Evolutionary conservation across 1,284 basidiomycete species (phyloP).

Genomic region (Phlebopus sp.): DNA sequence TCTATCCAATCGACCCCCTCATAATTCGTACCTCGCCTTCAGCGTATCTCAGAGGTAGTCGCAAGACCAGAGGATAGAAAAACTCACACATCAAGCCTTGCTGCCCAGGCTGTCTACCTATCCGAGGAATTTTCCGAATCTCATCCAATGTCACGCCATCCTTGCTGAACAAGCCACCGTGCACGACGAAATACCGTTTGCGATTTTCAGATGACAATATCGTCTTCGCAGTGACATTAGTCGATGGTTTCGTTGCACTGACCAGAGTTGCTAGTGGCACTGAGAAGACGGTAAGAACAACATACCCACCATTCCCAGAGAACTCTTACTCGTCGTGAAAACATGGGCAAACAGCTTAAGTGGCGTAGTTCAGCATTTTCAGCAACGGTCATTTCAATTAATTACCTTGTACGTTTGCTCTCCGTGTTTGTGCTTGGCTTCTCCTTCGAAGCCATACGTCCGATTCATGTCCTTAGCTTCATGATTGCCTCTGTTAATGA

Average conservation of each 20-base stretch:
- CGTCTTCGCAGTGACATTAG: slow-evolving; percentile 38
- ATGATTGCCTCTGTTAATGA: slow-evolving; percentile 94
- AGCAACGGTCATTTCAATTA: background rate
- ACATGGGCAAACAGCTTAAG: slow-evolving; percentile 86
- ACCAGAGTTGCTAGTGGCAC: slow-evolving; percentile 91
- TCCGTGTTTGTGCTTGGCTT: slow-evolving; percentile 93
- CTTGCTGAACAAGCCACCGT: slow-evolving; percentile 94
- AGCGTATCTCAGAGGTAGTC: slow-evolving; percentile 10
- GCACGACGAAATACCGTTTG: slow-evolving; percentile 94
- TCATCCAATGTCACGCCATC: slow-evolving; percentile 94
- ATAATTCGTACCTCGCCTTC: slow-evolving; percentile 52
- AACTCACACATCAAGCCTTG: slow-evolving; percentile 91
- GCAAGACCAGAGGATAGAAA: slow-evolving; percentile 3
- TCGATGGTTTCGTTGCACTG: slow-evolving; percentile 65
- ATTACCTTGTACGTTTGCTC: slow-evolving; percentile 84
- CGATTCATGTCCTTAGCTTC: slow-evolving; percentile 92
- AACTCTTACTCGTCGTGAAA: slow-evolving; percentile 76
- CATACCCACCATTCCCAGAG: background rate
- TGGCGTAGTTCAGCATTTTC: slow-evolving; percentile 13
- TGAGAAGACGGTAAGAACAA: slow-evolving; percentile 30
- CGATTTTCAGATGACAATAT: slow-evolving; percentile 83
- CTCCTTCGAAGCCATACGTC: slow-evolving; percentile 94
- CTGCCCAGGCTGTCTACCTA: slow-evolving; percentile 90
- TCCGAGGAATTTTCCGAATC: slow-evolving; percentile 83
- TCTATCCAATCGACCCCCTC: background rate